Conservation (phyloP, 2,329 filamentous ascomycete species). For the Lasiodiplodia sp. region DNA sequence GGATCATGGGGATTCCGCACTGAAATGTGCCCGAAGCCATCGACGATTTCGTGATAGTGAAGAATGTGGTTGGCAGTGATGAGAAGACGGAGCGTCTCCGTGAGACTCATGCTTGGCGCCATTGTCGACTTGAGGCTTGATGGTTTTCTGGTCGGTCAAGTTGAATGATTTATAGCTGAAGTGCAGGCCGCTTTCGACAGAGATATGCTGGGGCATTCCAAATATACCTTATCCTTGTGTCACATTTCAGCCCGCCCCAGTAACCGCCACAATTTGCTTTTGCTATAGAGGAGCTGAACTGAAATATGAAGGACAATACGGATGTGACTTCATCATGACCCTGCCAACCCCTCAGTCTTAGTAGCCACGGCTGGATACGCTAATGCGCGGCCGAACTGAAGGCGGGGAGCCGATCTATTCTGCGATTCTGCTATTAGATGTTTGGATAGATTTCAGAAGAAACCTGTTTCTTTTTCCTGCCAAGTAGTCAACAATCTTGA, state of each 20-base stretch:
- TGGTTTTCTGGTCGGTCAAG: too few species aligned
- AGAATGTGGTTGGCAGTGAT: slow-evolving; percentile 61
- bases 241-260: too few species aligned
- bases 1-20: slow-evolving; percentile 58
- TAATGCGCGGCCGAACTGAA: background rate
- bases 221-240: too few species aligned
- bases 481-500: too few species aligned
- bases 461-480: background rate
- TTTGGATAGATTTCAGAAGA: background rate
- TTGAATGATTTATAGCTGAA: too few species aligned
- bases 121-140: background rate
- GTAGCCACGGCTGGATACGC: background rate
- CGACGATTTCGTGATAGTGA: slow-evolving; percentile 59
- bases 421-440: background rate
- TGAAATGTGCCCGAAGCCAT: slow-evolving; percentile 64
- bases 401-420: background rate
- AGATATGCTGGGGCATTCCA: too few species aligned
- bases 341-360: background rate
- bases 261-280: too few species aligned
- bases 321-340: background rate
- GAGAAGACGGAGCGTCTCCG: slow-evolving; percentile 33
- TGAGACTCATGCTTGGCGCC: background rate
- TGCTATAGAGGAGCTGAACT: too few species aligned
- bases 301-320: background rate
- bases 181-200: too few species aligned